Conservation (phyloP, 2,329 filamentous ascomycete species). For the Ophiostoma himal-ulmi region DNA sequence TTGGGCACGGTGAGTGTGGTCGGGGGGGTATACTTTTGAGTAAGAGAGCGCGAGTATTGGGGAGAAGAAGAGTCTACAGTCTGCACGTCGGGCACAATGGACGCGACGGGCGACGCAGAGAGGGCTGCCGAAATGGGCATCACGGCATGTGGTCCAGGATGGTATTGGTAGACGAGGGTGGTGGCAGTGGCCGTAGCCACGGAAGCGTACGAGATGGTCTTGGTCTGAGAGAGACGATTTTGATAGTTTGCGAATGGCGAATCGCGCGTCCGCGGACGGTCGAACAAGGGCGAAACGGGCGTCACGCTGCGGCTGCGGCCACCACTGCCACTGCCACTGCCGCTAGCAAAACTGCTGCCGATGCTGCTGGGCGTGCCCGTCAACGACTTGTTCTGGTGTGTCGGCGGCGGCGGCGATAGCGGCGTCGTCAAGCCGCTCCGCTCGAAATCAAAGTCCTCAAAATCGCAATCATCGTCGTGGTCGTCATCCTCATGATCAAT, state of each 20-base stretch:
- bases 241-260: constrained; percentile 1
- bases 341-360: background rate
- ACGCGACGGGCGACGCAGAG: background rate
- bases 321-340: too few relatives aligned
- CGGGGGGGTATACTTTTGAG: constrained; percentile 14
- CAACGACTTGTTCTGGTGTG: constrained; percentile 17
- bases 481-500: constrained; percentile 9
- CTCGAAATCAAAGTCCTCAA: constrained; percentile 13
- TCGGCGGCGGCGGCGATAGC: constrained; percentile 24
- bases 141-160: constrained; percentile 23
- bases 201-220: constrained; percentile 10
- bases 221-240: background rate
- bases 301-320: constrained; percentile 12
- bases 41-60: constrained; percentile 16
- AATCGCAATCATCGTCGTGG: constrained; percentile 1
- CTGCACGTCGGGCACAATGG: constrained; percentile 3
- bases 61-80: background rate
- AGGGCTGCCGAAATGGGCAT: constrained; percentile 22
- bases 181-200: constrained; percentile 8
- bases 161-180: constrained; percentile 9
- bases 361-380: constrained; percentile 15
- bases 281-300: constrained; percentile 17
- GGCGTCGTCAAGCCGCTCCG: constrained; percentile 19
- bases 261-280: constrained; percentile 1
- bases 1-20: background rate